Conservation (phyloP, 2,329 filamentous ascomycete species). For the Hymenoscyphus scutula region DNA sequence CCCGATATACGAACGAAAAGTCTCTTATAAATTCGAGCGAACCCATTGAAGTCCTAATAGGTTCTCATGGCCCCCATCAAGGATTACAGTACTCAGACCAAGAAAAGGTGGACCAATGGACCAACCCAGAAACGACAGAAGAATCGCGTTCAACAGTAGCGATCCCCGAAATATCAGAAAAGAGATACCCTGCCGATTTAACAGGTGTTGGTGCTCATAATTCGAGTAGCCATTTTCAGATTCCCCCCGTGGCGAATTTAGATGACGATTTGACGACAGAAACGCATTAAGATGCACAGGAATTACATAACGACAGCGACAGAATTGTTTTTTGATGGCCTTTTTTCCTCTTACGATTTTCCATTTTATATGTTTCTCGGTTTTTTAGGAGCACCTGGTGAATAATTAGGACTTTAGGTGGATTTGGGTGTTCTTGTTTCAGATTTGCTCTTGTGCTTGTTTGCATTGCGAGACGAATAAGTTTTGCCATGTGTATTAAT, state of each 20-base stretch:
- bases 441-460: neutral
- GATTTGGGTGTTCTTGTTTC: neutral
- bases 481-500: constrained; percentile 2
- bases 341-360: constrained; percentile 1
- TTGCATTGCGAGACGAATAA: constrained; percentile 1
- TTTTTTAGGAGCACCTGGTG: neutral
- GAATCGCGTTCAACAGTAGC: constrained; percentile 29
- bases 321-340: neutral
- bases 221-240: constrained; percentile 20
- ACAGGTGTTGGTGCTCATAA: constrained; percentile 27
- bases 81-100: constrained; percentile 13
- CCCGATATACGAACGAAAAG: constrained; percentile 3
- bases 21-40: neutral
- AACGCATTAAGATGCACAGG: constrained; percentile 9
- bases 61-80: neutral
- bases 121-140: constrained; percentile 14
- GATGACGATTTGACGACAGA: constrained; percentile 28
- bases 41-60: constrained; percentile 4
- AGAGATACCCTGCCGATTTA: constrained; percentile 19
- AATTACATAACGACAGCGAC: neutral
- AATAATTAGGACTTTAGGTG: neutral
- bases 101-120: constrained; percentile 12
- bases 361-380: neutral
- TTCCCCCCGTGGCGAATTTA: constrained; percentile 21
- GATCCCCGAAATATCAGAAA: constrained; percentile 13